Base-by-base conservation (phyloP, 371 early-diverging fungal genomes). In the Rhizopus arrhizus region DNA sequence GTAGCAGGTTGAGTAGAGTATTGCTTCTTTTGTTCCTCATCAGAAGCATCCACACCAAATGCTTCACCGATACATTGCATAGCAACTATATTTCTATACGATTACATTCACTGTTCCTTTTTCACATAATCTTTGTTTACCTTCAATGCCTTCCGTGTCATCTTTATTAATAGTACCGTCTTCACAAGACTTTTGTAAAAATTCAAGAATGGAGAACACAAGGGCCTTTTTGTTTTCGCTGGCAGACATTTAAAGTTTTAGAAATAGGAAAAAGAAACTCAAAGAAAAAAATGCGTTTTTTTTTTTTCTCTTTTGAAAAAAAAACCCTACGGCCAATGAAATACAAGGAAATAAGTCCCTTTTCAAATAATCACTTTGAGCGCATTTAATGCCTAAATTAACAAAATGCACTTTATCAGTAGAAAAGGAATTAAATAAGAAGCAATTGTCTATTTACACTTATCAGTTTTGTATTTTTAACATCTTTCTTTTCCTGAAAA, bases 21-120 rank as follows among this genome's bases (percentile, higher is more conserved):
- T 22, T 76, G 72, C 52, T 75, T 67, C 54, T 83, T 74, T 64
- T 91, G 90, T 13, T 70, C 82, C 16, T 80, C 76, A 70, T 96
- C 93, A 40, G 74, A 73, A 54, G 78, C 58, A 69, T 95, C 90
- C 57, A 97, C 87, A 35, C 88, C 91, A 76, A 97, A 97, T 32
- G 94, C 94, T 61, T 96, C 96, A 58, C 91, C 87, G 53, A 97
- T 93, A 80, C 96, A 95, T 68, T 95, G 95, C 73, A 91, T 90
- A 64, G 96, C 96, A 51, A 95, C 80, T 79, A 41, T n/a, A 53
- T 22, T 22, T 22, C 22, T 22, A 22, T 22, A 22, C 22, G 2
- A 22, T 22, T 22, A 22, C 22, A 22, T 22, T 22, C 22, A 4
- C 29, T 8, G 3, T n/a, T 10, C 9, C 29, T 35, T 10, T n/a